These are phyloP conservation scores for Melanogaster broomeanus DNA, from an alignment of 768 basidiomycete genomes.

Conservation along the genomic window DNA sequence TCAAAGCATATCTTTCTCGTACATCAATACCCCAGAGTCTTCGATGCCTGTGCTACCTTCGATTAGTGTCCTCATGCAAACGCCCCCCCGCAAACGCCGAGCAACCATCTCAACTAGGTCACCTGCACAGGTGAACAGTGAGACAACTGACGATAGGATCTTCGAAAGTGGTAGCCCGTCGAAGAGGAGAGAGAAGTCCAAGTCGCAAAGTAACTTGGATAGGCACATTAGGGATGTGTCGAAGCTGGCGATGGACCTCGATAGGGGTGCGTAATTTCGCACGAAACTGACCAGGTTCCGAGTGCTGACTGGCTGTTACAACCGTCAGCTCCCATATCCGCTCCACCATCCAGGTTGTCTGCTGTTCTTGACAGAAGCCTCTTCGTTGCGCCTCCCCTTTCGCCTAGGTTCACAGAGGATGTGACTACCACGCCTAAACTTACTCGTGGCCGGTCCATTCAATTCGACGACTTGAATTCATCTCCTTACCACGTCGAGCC, in stretches of 20 bases:
- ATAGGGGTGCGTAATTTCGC: conserved; percentile 49
- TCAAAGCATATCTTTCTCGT: conserved; percentile 24
- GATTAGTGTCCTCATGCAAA: conserved; percentile 26
- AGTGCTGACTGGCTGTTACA: conserved; percentile 3
- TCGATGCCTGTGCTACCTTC: conserved; percentile 21
- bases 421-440: conserved; percentile 28
- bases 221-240: conserved; percentile 68
- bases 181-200: conserved; percentile 65
- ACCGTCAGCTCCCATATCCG: conserved; percentile 34
- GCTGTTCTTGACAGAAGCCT: conserved; percentile 67
- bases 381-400: conserved; percentile 58
- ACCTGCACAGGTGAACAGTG: conserved; percentile 41
- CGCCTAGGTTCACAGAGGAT: conserved; percentile 39
- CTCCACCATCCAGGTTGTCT: conserved; percentile 56
- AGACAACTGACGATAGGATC: conserved; percentile 29
- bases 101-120: conserved; percentile 72
- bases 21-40: conserved; percentile 17
- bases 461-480: conserved; percentile 50
- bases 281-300: neutral
- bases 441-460: conserved; percentile 9
- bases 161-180: conserved; percentile 52
- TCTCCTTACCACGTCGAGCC: conserved; percentile 68
- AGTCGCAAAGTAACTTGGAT: conserved; percentile 64
- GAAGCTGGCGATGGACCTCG: conserved; percentile 63
- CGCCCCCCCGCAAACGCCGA: conserved; percentile 42